phyloP scores from a whole-genome alignment of 2,329 filamentous ascomycete genomes.

The Penicillium sclerotigenum region DNA sequence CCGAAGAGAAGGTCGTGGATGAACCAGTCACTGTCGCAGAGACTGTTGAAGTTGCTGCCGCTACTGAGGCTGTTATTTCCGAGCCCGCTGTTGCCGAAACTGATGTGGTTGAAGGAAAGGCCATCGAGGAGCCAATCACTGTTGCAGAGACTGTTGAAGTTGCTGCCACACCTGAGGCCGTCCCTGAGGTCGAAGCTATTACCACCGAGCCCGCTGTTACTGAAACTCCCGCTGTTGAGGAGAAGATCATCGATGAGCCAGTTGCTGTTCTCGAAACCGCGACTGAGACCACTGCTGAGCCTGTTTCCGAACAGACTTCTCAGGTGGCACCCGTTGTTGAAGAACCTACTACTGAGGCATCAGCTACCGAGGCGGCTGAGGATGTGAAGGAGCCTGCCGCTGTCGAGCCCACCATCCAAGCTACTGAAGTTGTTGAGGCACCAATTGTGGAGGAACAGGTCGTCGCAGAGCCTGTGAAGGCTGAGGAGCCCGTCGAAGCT shows the following conservation, averaged over 20 bases:
- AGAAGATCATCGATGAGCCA: background rate
- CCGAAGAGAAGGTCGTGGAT: background rate
- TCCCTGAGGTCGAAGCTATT: background rate
- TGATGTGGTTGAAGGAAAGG: background rate
- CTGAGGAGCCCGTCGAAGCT: background rate
- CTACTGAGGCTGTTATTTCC: background rate
- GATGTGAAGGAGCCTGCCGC: background rate
- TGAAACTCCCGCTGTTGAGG: background rate
- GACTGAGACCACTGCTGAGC: background rate
- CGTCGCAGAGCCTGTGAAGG: background rate
- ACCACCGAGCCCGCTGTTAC: background rate
- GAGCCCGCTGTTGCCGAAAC: background rate
- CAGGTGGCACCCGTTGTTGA: background rate
- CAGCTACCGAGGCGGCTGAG: background rate
- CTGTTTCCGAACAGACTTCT: background rate
- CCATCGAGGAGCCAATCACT: background rate
- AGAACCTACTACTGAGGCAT: background rate
- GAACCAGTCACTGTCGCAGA: constrained; percentile 2
- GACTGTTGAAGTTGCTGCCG: background rate
- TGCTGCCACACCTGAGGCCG: background rate
- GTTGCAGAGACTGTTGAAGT: background rate
- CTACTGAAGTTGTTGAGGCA: background rate
- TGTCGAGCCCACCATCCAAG: background rate
- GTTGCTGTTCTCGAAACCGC: background rate
- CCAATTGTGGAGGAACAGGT: background rate